phyloP scores from a whole-genome alignment of 192 early-diverging fungal species.

The Podila clonocystis region DNA sequence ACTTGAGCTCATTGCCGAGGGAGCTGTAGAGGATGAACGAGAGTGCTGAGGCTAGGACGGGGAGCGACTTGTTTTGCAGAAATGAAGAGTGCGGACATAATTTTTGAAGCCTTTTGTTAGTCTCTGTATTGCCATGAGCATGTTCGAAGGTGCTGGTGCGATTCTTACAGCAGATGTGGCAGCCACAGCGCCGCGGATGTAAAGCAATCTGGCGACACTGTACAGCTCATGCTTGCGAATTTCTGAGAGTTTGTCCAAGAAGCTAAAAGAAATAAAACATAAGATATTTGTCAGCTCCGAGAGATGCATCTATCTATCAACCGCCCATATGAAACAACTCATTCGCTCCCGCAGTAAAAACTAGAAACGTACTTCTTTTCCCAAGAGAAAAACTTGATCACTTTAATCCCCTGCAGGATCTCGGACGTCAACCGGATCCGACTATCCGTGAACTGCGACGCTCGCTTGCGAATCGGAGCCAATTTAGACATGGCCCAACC shows the following conservation, averaged over 20 bases:
- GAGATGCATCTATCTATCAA: too few species aligned
- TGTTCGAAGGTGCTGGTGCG: too few species aligned
- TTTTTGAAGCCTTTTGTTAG: too few species aligned
- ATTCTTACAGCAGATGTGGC: conserved; percentile 37
- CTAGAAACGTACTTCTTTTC: conserved; percentile 40
- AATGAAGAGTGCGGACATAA: too few species aligned
- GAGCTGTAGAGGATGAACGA: conserved; percentile 30
- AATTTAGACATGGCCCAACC: conserved; percentile 13
- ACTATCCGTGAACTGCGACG: conserved; percentile 54
- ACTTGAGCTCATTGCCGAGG: conserved; percentile 2
- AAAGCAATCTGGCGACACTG: conserved; percentile 24
- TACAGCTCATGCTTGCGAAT: conserved; percentile 24
- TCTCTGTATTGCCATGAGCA: too few species aligned
- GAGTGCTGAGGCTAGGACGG: conserved; percentile 6
- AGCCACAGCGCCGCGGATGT: conserved; percentile 33
- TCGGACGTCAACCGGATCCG: conserved; percentile 61
- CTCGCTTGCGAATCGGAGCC: conserved; percentile 13
- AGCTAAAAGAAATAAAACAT: neutral
- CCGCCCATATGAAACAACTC: too few species aligned
- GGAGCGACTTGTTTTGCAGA: neutral
- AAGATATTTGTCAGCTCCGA: too few species aligned
- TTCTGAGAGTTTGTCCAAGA: conserved; percentile 30
- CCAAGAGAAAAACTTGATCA: conserved; percentile 71
- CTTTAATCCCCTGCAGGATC: conserved; percentile 59
- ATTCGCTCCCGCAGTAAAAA: too few species aligned